phyloP scores from a whole-genome alignment of 306 rosid species.

The Urtica urens region DNA sequence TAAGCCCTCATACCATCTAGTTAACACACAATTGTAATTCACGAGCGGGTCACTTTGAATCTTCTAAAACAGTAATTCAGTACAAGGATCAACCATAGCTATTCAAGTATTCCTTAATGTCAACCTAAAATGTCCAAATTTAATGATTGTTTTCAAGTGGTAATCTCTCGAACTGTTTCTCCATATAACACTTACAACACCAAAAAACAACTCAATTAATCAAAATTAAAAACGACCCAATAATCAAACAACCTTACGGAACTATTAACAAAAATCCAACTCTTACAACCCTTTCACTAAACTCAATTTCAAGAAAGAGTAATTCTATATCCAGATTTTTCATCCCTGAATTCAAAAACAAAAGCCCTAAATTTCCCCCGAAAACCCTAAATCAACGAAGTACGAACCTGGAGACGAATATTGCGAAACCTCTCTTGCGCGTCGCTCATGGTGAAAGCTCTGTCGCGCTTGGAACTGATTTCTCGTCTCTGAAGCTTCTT shows the following conservation, averaged over 20 bases:
- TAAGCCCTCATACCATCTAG: too few relatives aligned
- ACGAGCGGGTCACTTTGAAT: too few relatives aligned
- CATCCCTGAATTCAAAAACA: neutral
- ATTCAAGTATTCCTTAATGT: too few relatives aligned
- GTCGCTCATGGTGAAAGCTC: slow-evolving; percentile 58
- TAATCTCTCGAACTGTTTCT: too few relatives aligned
- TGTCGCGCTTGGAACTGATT: slow-evolving; percentile 62
- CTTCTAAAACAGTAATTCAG: too few relatives aligned
- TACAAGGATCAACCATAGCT: too few relatives aligned
- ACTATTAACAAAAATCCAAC: neutral
- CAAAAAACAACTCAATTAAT: neutral
- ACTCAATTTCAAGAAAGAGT: neutral
- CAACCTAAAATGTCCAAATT: too few relatives aligned
- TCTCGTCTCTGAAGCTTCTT: slow-evolving; percentile 79
- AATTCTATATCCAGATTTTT: neutral
- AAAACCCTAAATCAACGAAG: neutral
- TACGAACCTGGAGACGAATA: slow-evolving; percentile 51
- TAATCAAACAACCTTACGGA: neutral
- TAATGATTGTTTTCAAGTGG: too few relatives aligned
- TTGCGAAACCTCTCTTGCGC: slow-evolving; percentile 71
- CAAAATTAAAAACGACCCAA: neutral
- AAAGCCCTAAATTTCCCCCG: neutral
- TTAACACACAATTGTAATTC: too few relatives aligned
- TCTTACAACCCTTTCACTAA: neutral
- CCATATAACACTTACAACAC: too few relatives aligned